A percentile compares a stretch with the other conserved stretches of the same genome.
Evolutionary conservation across 2,329 filamentous ascomycete genomes (phyloP).

Genomic region (Colletotrichum godetiae): DNA sequence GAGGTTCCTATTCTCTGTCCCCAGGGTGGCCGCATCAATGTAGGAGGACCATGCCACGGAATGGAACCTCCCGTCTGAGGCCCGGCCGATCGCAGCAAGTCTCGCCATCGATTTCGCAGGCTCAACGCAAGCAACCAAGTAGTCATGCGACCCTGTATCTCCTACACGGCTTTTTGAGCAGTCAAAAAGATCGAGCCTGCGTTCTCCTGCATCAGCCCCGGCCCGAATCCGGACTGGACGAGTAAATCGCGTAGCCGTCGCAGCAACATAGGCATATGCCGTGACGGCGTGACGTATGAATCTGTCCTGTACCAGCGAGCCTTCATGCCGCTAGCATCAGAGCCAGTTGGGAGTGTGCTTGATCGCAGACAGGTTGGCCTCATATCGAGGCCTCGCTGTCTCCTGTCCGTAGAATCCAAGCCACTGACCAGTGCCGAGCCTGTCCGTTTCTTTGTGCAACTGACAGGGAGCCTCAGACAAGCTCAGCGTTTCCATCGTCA

Average conservation of each 20-base stretch:
- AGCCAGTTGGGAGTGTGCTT: not conserved
- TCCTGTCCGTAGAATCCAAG: not conserved
- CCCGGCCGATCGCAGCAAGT: not conserved
- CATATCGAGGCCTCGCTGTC: not conserved
- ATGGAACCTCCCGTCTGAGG: not conserved
- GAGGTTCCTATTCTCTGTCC: not conserved
- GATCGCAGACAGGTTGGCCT: not conserved
- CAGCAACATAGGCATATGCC: not conserved
- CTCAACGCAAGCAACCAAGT: not conserved
- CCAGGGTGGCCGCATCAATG: not conserved
- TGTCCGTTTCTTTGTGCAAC: not conserved
- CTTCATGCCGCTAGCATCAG: not conserved
- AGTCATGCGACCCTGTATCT: not conserved
- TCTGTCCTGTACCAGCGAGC: not conserved
- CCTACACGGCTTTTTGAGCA: not conserved
- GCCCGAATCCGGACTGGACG: not conserved
- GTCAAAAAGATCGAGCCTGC: not conserved
- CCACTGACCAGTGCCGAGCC: not conserved
- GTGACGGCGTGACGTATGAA: not conserved
- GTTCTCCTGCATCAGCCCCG: not conserved
- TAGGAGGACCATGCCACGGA: not conserved
- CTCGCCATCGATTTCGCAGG: not conserved
- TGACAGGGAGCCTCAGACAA: constrained; percentile 57
- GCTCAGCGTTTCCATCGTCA: constrained; percentile 65
- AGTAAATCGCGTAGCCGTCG: not conserved